These are phyloP conservation scores for Eleusine coracana DNA, from an alignment of 176 grass and related monocot genomes.

Conservation along the genomic window DNA sequence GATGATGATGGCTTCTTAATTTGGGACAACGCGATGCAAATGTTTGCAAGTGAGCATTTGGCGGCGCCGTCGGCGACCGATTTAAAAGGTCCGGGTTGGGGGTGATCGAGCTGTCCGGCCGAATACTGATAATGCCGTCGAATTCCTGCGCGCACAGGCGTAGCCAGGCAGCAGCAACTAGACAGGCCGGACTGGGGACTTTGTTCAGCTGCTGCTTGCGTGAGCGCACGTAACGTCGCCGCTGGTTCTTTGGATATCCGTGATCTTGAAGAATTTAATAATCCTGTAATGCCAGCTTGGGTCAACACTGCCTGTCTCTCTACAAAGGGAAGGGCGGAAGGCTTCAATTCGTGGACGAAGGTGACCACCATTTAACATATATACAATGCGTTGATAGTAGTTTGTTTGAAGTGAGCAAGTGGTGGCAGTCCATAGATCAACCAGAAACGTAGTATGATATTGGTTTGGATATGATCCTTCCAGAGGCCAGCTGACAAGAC, in stretches of 20 bases:
- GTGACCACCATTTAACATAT: background rate
- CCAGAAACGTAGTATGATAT: background rate
- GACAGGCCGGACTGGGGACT: slow-evolving; percentile 33
- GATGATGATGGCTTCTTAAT: background rate
- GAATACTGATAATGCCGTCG: slow-evolving; percentile 20
- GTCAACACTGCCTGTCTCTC: slow-evolving; percentile 4
- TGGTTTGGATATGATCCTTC: background rate
- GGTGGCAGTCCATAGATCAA: background rate
- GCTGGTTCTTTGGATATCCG: background rate
- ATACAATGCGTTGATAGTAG: background rate
- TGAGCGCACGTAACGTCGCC: background rate
- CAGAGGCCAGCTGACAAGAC: background rate
- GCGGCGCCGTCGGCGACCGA: background rate
- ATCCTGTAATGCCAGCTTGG: background rate
- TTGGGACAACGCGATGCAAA: background rate
- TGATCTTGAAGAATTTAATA: slow-evolving; percentile 6
- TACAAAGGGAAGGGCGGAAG: background rate
- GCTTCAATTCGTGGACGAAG: slow-evolving; percentile 7
- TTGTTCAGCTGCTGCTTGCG: background rate
- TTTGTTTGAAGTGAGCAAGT: background rate
- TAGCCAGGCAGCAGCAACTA: slow-evolving; percentile 27
- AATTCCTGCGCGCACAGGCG: slow-evolving; percentile 14
- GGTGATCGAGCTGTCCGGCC: background rate
- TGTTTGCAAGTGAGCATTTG: background rate
- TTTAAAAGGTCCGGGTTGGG: background rate